Evolutionary conservation across 371 early-diverging fungal genomes (phyloP), one percentile per base, ranked within the genome.

Genomic region (Batkoa obscura): DNA sequence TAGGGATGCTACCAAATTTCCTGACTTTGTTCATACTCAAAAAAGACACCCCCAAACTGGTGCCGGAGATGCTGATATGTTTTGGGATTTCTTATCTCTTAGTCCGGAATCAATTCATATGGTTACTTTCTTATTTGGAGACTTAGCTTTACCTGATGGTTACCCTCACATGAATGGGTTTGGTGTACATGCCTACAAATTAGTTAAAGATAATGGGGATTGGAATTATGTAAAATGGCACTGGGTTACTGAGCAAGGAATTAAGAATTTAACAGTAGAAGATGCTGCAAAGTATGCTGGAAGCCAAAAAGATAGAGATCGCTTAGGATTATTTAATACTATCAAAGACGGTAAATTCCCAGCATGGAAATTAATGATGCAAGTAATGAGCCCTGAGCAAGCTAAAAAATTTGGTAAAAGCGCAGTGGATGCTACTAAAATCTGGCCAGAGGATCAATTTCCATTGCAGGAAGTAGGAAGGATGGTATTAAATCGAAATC

Each of bases 401-500:
- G 81, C 77, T 10, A 68, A 66, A 55, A 71, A 66, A 58, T 73
- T 69, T 64, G 66, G 68, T 51, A 79, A 68, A 65, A 74, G 81
- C 63, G 60, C 70, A 33, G 70, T 83, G 57, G 80, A 83, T 60
- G 74, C 73, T 56, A 83, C 83, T 66, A 83, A 83, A 69, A 66
- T 80, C 38, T 72, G 75, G 68, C 67, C 76, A 58, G 73, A 80
- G 55, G 65, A 68, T 64, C 68, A 76, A 52, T 73, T 68, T 60
- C 81, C 83, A 39, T 64, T 83, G 55, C 65, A 68, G n/a, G 66
- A 67, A 52, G 76, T 86, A 34, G 87, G 87, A 35, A 74, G 74
- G 60, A 65, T 86, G 72, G 73, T 73, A 8, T 68, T 86, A 59
- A 73, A 84, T 72, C 74, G 79, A 62, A 83, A 81, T 68, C 81